Base-by-base conservation (phyloP, 129 eudicot genomes). In the Ambrosia artemisiifolia region DNA sequence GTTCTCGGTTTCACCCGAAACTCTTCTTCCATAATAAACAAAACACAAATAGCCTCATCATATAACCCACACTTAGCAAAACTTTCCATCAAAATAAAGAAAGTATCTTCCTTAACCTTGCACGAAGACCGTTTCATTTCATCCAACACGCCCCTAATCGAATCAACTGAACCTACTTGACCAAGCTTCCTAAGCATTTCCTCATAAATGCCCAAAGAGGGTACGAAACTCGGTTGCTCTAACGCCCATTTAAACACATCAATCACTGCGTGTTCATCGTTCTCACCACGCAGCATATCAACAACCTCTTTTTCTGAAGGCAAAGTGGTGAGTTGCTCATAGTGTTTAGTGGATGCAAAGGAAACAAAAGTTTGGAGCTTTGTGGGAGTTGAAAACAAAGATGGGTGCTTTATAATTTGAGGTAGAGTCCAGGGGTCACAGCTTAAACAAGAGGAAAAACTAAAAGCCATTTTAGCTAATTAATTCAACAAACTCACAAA, bases 11-110 rank as follows among this genome's bases (percentile, higher is more conserved):
- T 79, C 68, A 90, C 77, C 6, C 86, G 83, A 73, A 88, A 94
- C 63, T 86, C 96, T 47, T 78, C 69, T 47, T 86, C 91, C 97
- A 94, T 90, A 69, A 88, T 54, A 60, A 84, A 89, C 56, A 94
- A 82, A 49, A 94, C 96, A 75, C 85, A 77, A 75, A 94, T 80
- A 63, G 96, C 99, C 42, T 90, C 96, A 70, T 94, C 89, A 60
- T 84, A 94, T 48, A 86, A 51, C 55, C 66, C 85, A 60, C 79
- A 77, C 35, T 78, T 85, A 0, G 85, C 86, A 57, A 82, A 90
- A 74, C 81, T 80, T 59, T 88, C 96, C 35, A 94, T 88, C 68
- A 94, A 78, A 17, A 84, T 81, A 66, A 78, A 84, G 81, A 94
- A 94, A 63, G 84, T 83, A 68, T 86, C 86, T 84, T 90, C 93